Percentiles rank a stretch among this genome's conserved stretches.
phyloP scores from a whole-genome alignment of 306 rosid species.

The Acacia confusa region DNA sequence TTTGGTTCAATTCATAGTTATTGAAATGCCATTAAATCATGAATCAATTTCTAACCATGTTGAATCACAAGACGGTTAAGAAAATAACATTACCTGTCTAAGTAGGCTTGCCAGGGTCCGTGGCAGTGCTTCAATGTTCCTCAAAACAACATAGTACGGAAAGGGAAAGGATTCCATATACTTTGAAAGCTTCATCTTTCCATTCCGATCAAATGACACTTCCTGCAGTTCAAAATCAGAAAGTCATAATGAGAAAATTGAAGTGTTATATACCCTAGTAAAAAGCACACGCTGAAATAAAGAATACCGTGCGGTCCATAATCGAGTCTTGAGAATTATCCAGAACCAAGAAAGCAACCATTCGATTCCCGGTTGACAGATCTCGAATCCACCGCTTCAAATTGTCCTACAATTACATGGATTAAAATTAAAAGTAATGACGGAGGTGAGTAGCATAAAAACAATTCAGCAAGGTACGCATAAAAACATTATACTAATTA shows the following conservation, averaged over 20 bases:
- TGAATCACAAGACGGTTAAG: not conserved
- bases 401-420: constrained; percentile 44
- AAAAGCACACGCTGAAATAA: not conserved
- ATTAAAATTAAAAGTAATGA: not conserved
- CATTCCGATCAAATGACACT: constrained; percentile 48
- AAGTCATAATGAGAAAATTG: not conserved
- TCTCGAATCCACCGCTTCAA: constrained; percentile 67
- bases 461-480: not conserved
- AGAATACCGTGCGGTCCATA: constrained; percentile 57
- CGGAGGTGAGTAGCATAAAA: not conserved
- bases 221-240: constrained; percentile 51
- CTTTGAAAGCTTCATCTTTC: constrained; percentile 41
- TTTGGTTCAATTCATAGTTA: not conserved
- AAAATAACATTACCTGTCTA: constrained; percentile 61
- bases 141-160: constrained; percentile 73
- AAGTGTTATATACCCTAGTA: not conserved
- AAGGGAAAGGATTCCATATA: constrained; percentile 89
- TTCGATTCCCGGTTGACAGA: constrained; percentile 54
- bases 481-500: constrained; percentile 8
- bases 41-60: not conserved
- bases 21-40: not conserved
- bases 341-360: constrained; percentile 85
- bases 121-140: constrained; percentile 80
- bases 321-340: constrained; percentile 72
- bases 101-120: constrained; percentile 78